Base-by-base conservation (phyloP, 2,329 filamentous ascomycete genomes). In the Aspergillus novoparasiticus region DNA sequence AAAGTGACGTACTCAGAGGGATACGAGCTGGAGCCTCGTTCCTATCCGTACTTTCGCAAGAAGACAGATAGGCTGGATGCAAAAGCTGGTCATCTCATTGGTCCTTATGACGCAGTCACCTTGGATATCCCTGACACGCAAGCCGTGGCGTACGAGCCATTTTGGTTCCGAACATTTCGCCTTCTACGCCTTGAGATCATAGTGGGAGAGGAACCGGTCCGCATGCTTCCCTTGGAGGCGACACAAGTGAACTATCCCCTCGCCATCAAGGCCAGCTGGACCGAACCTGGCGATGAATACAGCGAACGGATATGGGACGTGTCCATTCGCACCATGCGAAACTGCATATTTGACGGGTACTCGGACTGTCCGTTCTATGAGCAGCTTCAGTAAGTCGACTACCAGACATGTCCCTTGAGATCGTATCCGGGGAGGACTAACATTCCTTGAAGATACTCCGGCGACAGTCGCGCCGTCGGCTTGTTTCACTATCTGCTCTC, bases 81-180 rank as follows among this genome's bases (percentile, higher is more conserved):
- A 2, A 57, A 46, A 2, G 65, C 67, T 19, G 75, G 75, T 0
- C 68, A 75, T 43, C 66, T 79, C 6, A 69, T 81, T 9, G 79
- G 79, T 0, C 79, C 79, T 0, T 75, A 71, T 51, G 79, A 81
- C 54, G 73, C 76, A 8, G 71, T 74, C 0, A 65, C 57, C 0
- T 57, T 80, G 9, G 66, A 75, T n/a, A 43, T 77, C 1, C 53
- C 65, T 0, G 60, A 55, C 3, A 30, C 21, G 0, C 30, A 69
- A 14, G 56, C 39, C 2, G 58, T 64, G 10, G 12, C 60, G 3
- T 79, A 79, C 54, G 76, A 79, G 53, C 78, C 78, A 1, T 80
- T 80, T 59, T 79, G 77, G 76, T 81, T 80, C 60, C 74, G 78
- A 14, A 80, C 78, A 0, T 80, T 80, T 34, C 74, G 77, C 1